Evolutionary conservation across 2,329 filamentous ascomycete genomes (phyloP), one percentile per base, ranked within the genome.

Genomic region (Calcarisporium arbuscula): DNA sequence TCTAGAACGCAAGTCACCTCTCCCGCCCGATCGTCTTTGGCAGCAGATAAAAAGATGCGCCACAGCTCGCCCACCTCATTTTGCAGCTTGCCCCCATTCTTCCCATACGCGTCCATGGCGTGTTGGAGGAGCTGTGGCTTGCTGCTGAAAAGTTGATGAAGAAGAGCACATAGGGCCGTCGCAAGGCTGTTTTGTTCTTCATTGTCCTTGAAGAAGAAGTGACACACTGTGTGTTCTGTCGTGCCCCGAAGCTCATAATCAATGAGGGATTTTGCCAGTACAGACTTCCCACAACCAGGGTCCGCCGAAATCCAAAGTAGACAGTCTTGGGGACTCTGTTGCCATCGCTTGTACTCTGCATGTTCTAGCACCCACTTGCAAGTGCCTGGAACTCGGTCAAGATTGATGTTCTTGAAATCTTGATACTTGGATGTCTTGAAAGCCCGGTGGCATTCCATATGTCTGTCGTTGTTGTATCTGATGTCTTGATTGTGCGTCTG

Each of bases 201-300:
- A 26, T 60, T 55, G 21, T 61, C 55, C 29, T 61, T 57, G 38
- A 61, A 62, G 43, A 63, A 64, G 42, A 60, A 64, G 41, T 53
- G 61, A 32, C 53, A 60, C 5, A 54, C 45, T 2, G 48, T 47
- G 17, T 22, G 23, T 19, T 39, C 14, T 12, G 30, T 34, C 7
- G 26, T 34, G 20, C 8, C 37, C 14, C 34, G 28, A 7, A 61
- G 38, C 19, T 51, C 43, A 3, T 51, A 19, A 30, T 63, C 53
- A 8, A 63, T 45, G 1, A 64, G 45, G 4, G 49, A 54, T 43
- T 46, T 52, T 0, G 57, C 40, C 1, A 64, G 47, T 1, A 64
- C 60, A 17, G 59, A 64, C 39, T 64, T 64, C 6, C 61, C 59
- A 38, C 57, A 63, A 19, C 60, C 60, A 14, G 58, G 58, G 35